Conservation (phyloP, 2,329 filamentous ascomycete genomes). For the Xylariales sp. region DNA sequence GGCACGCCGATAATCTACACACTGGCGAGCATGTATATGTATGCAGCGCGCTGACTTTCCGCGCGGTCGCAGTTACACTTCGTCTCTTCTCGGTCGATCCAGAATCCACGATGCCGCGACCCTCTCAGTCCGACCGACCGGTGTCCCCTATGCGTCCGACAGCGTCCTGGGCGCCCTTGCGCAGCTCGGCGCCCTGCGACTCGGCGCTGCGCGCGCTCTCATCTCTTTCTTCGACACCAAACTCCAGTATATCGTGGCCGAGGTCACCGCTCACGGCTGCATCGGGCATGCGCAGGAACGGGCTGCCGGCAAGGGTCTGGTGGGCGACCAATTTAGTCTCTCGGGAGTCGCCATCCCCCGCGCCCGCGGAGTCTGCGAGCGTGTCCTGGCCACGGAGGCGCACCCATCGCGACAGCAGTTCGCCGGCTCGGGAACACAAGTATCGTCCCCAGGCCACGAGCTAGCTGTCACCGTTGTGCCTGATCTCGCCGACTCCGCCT, state of each 20-base stretch:
- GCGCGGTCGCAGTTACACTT: too few relatives aligned
- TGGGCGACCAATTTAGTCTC: conserved; percentile 18
- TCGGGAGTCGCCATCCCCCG: conserved; percentile 26
- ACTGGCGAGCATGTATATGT: too few relatives aligned
- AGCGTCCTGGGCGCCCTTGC: conserved; percentile 42
- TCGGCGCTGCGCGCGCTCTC: conserved; percentile 36
- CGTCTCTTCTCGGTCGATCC: too few relatives aligned
- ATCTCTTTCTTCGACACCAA: conserved; percentile 47
- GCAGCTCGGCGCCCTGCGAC: conserved; percentile 40
- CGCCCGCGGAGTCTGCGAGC: conserved; percentile 23
- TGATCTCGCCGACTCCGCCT: conserved; percentile 20
- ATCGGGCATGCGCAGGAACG: conserved; percentile 28
- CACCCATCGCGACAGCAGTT: not conserved
- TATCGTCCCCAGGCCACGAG: not conserved
- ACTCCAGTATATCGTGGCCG: conserved; percentile 45
- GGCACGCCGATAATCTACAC: too few relatives aligned
- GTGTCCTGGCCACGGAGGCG: conserved; percentile 15
- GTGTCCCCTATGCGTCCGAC: too few relatives aligned
- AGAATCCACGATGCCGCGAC: too few relatives aligned
- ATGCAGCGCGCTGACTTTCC: too few relatives aligned
- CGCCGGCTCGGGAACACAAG: not conserved
- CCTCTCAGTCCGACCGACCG: too few relatives aligned
- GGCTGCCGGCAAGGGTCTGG: conserved; percentile 1
- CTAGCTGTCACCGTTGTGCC: conserved; percentile 28
- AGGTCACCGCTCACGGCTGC: conserved; percentile 39